Evolutionary conservation across 306 rosid species (phyloP), one percentile per base, ranked within the genome.

Genomic region (Ormosia emarginata): DNA sequence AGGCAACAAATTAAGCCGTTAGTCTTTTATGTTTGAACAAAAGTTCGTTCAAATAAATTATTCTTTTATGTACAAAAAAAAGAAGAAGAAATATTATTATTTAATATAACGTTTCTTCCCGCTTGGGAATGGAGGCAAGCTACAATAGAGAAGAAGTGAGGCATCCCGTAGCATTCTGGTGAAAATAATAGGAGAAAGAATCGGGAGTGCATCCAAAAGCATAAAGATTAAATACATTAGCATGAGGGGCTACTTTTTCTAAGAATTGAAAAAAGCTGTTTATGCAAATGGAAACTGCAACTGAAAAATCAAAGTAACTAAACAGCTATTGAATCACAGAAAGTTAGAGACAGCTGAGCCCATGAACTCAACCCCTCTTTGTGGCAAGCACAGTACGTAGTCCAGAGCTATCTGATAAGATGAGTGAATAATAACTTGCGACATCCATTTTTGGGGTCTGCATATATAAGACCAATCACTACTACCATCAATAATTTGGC

Each of bases 201-300:
- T 11, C 62, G 61, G 50, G 63, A 37, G 79, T 74, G 80, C 37
- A 65, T 79, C 81, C 78, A 75, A 75, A 63, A 39, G 74, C 70
- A 76, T 64, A 53, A 79, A 75, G 71, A 71, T 76, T 70, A 62
- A 84, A 75, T 75, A 75, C 81, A 80, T 59, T 59, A 49, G 65
- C 78, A 75, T 41, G 76, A 59, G 39, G 63, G 18, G n/a, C 70
- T 81, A 78, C 83, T 77, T 80, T 80, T 71, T 67, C 17, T 32
- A 50, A 49, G 69, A 69, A 82, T 29, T 18, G 24, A 61, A 59
- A 57, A 61, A 81, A 55, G 36, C 8, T 67, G n/a, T 61, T 36
- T 78, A 82, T 78, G 71, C 67, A 85, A 61, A 82, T 67, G 84
- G 81, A 83, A 80, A 71, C 69, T 74, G 82, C 82, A 50, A n/a